Evolutionary conservation across 345 rosid species (phyloP).

Genomic region (Rhodamnia argentea): DNA sequence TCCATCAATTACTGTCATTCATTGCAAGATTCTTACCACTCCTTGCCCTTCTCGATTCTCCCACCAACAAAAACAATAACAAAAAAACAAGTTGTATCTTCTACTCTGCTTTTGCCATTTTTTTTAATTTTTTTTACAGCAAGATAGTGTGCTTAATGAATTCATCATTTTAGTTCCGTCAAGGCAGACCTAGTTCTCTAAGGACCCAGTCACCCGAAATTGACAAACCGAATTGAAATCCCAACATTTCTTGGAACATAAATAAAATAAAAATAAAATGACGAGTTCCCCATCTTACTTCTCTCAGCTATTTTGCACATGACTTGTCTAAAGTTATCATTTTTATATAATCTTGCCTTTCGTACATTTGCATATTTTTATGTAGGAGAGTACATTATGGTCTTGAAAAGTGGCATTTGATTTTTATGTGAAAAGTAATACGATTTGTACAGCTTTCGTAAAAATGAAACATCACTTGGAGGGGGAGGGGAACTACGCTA

Average conservation of each 20-base stretch:
- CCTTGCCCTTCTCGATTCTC: background rate
- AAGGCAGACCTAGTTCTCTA: background rate
- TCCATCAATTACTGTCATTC: background rate
- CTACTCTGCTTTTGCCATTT: background rate
- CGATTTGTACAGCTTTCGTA: too few relatives aligned
- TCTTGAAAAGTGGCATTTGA: background rate
- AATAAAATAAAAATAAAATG: background rate
- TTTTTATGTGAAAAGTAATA: background rate
- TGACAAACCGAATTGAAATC: background rate
- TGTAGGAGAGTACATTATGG: background rate
- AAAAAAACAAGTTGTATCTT: rapidly evolving
- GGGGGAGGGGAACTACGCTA: background rate
- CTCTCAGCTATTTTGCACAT: background rate
- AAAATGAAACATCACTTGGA: too few relatives aligned
- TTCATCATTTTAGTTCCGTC: background rate
- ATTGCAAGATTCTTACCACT: background rate
- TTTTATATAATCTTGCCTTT: background rate
- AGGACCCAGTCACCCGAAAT: background rate
- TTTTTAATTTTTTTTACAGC: background rate
- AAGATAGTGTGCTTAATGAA: background rate
- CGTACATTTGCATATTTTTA: background rate
- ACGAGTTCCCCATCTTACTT: background rate
- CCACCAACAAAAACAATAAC: background rate
- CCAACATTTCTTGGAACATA: background rate
- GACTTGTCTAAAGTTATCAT: background rate